A percentile compares a stretch with the other conserved stretches of the same genome.
Evolutionary conservation across 2,329 filamentous ascomycete genomes (phyloP).

Genomic region (Fusarium avenaceum): DNA sequence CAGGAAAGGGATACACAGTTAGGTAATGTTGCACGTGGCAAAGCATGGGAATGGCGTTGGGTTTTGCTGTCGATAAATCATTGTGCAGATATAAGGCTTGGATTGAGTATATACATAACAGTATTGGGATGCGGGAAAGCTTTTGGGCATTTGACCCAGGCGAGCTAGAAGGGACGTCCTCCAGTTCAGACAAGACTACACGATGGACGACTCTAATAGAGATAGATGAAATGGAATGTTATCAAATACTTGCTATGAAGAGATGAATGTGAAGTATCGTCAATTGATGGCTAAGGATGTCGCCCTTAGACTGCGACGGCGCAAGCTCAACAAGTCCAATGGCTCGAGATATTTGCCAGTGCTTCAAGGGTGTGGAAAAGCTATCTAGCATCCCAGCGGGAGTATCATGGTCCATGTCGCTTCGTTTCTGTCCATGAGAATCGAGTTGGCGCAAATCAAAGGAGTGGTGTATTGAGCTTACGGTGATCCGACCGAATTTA

Average conservation of each 20-base stretch:
- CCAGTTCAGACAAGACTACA: slow-evolving; percentile 26
- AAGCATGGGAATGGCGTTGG: slow-evolving; percentile 50
- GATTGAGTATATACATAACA: slow-evolving; percentile 34
- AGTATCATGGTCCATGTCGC: too few species aligned
- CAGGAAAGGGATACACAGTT: slow-evolving; percentile 40
- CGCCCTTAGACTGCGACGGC: too few species aligned
- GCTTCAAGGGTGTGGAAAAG: too few species aligned
- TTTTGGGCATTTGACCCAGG: slow-evolving; percentile 28
- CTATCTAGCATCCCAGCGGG: too few species aligned
- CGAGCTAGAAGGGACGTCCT: slow-evolving; percentile 21
- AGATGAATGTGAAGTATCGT: background rate
- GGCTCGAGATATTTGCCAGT: too few species aligned
- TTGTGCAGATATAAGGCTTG: slow-evolving; percentile 30
- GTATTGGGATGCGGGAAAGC: slow-evolving; percentile 14
- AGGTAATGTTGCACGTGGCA: slow-evolving; percentile 45
- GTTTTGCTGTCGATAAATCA: slow-evolving; percentile 42
- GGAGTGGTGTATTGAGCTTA: too few species aligned
- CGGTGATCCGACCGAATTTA: too few species aligned
- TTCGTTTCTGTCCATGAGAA: too few species aligned
- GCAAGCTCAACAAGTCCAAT: too few species aligned
- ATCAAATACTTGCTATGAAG: slow-evolving; percentile 15
- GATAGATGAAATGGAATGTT: slow-evolving; percentile 43
- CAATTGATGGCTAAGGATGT: too few species aligned
- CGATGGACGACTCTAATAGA: slow-evolving; percentile 45
- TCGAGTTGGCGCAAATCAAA: too few species aligned